Evolutionary conservation across 345 rosid genomes (phyloP), one percentile per base, ranked within the genome.

Genomic region (Salix purpurea): DNA sequence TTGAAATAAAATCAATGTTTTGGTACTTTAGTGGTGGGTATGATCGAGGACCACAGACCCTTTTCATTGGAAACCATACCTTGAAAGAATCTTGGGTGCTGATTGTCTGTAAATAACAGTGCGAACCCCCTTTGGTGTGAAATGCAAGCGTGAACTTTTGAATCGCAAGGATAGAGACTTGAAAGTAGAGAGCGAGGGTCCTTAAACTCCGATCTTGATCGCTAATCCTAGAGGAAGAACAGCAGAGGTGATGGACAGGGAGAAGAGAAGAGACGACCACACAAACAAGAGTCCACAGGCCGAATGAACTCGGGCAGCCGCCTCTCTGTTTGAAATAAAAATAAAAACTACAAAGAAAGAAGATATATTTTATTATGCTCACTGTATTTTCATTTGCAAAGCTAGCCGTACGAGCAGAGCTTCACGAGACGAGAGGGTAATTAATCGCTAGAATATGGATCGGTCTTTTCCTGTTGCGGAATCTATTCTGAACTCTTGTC

Each of bases 401-500:
- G 44, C 2, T 37, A 19, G 12, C 44, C 14, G 19, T 68, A 34
- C 15, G 7, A 39, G 21, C 23, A 3, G 10, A 23, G 50, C 16
- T 64, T 79, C 83, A 80, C 79, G 76, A 65, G 82, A 72, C 39
- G 78, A 36, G 5, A 5, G 44, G 30, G 14, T 54, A 46, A 64
- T 7, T 54, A 46, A 64, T 7, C 9, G 71, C 32, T 21, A 24
- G 64, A 54, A 74, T 46, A 62, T 54, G 16, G 10, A 68, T n/a
- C 24, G 72, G 61, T 61, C 19, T 82, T 76, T 85, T 56, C 74
- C 78, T 42, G 75, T 19, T 42, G 76, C 37, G 89, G 89, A 87
- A 87, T 87, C 89, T 81, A 67, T 79, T 83, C 84, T 73, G 83
- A 80, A 67, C 58, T 71, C 19, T 68, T 56, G 75, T 77, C 86